Conservation (phyloP, 1,284 basidiomycete genomes). For the Papiliotrema nemorosa region DNA sequence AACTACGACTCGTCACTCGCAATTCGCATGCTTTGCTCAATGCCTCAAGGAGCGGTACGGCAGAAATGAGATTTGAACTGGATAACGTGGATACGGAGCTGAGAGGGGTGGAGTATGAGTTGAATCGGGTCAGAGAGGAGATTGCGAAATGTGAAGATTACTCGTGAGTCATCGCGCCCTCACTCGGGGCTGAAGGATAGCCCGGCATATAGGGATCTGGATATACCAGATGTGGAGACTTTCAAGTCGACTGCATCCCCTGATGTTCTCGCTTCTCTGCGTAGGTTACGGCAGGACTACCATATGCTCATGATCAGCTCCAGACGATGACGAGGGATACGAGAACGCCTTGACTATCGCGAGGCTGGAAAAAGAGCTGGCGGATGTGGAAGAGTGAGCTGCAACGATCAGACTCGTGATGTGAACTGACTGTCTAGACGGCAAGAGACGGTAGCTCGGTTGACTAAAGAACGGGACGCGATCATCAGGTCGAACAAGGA, state of each 20-base stretch:
- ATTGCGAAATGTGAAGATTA: slow-evolving; percentile 37
- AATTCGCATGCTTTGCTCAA: slow-evolving; percentile 33
- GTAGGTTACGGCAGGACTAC: slow-evolving; percentile 19
- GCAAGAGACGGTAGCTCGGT: slow-evolving; percentile 23
- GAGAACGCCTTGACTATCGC: slow-evolving; percentile 32
- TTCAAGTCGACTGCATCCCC: slow-evolving; percentile 18
- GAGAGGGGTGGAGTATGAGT: slow-evolving; percentile 37
- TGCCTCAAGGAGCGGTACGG: slow-evolving; percentile 23
- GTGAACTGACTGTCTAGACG: slow-evolving; percentile 16
- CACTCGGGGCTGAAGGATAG: background rate
- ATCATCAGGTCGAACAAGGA: slow-evolving; percentile 38
- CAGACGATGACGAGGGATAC: slow-evolving; percentile 22
- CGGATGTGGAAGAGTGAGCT: slow-evolving; percentile 29
- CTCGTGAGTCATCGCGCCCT: background rate
- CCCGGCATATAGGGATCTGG: slow-evolving; percentile 12
- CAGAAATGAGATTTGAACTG: slow-evolving; percentile 26
- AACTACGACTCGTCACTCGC: slow-evolving; percentile 30
- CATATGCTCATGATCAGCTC: slow-evolving; percentile 9
- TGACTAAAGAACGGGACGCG: slow-evolving; percentile 36
- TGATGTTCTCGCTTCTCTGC: slow-evolving; percentile 19
- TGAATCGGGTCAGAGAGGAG: slow-evolving; percentile 36
- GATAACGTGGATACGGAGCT: slow-evolving; percentile 33
- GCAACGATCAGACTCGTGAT: background rate
- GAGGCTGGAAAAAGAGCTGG: slow-evolving; percentile 38
- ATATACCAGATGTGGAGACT: slow-evolving; percentile 20